Conservation (phyloP, 768 basidiomycete species). For the Podaxis mareebaensis region DNA sequence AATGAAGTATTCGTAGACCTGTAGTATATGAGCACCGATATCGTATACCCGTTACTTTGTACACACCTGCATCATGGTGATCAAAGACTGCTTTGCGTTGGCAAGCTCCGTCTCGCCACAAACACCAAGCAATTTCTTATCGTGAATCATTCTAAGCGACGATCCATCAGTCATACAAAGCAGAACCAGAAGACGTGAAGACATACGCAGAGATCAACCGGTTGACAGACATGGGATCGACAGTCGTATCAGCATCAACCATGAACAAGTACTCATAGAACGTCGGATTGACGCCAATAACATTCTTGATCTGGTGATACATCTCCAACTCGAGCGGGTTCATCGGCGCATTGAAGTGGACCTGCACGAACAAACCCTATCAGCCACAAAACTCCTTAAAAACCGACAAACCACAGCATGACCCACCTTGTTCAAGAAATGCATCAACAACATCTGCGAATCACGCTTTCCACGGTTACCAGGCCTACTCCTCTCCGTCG, state of each 20-base stretch:
- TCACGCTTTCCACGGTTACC: slow-evolving; percentile 99
- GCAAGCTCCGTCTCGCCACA: slow-evolving; percentile 94
- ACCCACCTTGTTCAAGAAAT: slow-evolving; percentile 92
- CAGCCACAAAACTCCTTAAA: neutral
- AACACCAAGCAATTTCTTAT: slow-evolving; percentile 90
- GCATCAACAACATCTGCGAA: slow-evolving; percentile 94
- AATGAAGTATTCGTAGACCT: slow-evolving; percentile 99
- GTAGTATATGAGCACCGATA: neutral
- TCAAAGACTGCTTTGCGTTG: slow-evolving; percentile 92
- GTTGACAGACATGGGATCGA: slow-evolving; percentile 85
- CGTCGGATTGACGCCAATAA: slow-evolving; percentile 97
- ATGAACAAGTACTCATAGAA: slow-evolving; percentile 97
- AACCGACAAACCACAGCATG: slow-evolving; percentile 13
- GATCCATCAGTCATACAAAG: slow-evolving; percentile 7
- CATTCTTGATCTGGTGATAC: slow-evolving; percentile 99
- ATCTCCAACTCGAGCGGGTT: slow-evolving; percentile 96
- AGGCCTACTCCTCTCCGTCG: slow-evolving; percentile 87
- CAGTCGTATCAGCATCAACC: slow-evolving; percentile 94
- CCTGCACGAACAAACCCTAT: slow-evolving; percentile 43
- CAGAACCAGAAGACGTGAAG: neutral
- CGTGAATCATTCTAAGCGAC: slow-evolving; percentile 86
- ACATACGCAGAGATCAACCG: slow-evolving; percentile 91
- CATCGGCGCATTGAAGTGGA: slow-evolving; percentile 97
- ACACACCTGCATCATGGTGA: slow-evolving; percentile 94
- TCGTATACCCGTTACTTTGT: neutral